Evolutionary conservation across 75 land plant genomes (phyloP).

Genomic region (Sequoiadendron giganteum): DNA sequence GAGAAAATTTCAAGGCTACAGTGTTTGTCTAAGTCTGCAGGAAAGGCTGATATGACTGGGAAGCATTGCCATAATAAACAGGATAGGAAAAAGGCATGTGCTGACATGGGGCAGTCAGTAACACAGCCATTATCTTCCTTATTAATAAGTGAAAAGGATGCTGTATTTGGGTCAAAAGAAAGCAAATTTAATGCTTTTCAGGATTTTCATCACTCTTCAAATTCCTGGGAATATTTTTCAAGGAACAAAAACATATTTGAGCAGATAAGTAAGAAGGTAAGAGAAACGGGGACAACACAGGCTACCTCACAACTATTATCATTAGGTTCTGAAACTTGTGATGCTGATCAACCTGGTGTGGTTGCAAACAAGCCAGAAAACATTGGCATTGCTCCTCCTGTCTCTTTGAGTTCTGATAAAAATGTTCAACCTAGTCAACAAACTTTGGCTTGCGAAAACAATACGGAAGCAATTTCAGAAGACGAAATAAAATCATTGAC

Average conservation of each 20-base stretch:
- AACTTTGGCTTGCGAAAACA: neutral
- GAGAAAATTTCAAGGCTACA: neutral
- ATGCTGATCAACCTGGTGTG: neutral
- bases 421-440: conserved; percentile 3
- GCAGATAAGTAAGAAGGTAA: conserved; percentile 3
- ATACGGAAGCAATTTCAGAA: neutral
- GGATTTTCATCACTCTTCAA: neutral
- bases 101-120: neutral
- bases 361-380: neutral
- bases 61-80: neutral
- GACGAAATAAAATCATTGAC: neutral
- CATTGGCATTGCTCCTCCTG: neutral
- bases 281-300: neutral
- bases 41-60: neutral
- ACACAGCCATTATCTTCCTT: neutral
- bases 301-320: neutral
- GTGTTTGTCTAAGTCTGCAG: neutral
- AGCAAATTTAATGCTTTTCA: neutral
- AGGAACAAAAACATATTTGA: conserved; percentile 2
- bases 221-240: conserved; percentile 8
- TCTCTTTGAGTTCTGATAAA: neutral
- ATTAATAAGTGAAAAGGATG: neutral
- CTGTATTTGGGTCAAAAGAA: neutral
- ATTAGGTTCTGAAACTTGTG: neutral
- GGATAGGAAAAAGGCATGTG: neutral